Conservation (phyloP, 2,329 filamentous ascomycete species). For the Beauveria sp. region DNA sequence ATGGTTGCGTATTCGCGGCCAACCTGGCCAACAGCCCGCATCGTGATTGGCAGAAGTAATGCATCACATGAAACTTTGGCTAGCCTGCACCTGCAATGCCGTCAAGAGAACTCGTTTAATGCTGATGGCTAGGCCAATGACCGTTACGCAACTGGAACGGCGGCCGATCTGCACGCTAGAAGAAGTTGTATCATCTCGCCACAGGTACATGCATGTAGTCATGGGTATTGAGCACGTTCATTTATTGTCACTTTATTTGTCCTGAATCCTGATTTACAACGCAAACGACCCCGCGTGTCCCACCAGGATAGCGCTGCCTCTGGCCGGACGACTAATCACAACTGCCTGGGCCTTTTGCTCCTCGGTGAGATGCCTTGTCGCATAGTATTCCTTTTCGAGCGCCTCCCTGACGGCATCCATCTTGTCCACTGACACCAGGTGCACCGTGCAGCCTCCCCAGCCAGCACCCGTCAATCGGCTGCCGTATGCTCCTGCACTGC, state of each 20-base stretch:
- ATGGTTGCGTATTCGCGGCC: not conserved
- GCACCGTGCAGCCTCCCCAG: conserved; percentile 94
- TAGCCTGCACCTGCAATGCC: not conserved
- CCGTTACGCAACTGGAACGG: not conserved
- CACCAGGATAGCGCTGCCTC: conserved; percentile 47
- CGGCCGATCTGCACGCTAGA: not conserved
- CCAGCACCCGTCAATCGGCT: conserved; percentile 86
- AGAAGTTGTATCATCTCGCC: not conserved
- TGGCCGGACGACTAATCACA: conserved; percentile 80
- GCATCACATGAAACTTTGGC: not conserved
- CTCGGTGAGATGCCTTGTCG: conserved; percentile 53
- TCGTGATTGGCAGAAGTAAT: not conserved
- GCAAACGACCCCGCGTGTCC: conserved; percentile 24
- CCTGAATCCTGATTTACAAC: conserved; percentile 11
- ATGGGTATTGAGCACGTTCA: not conserved
- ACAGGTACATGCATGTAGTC: not conserved
- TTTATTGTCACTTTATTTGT: not conserved
- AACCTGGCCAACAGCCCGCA: not conserved
- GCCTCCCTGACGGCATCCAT: conserved; percentile 70
- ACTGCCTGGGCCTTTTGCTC: conserved; percentile 74
- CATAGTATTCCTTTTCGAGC: conserved; percentile 76
- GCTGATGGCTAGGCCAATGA: not conserved
- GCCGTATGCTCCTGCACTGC: conserved; percentile 71
- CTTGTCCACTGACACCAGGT: conserved; percentile 79
- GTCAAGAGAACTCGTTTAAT: not conserved